Evolutionary conservation across 805 yeast genomes (phyloP), one percentile per base, ranked within the genome.

Genomic region (Priceomyces fermenticarens): DNA sequence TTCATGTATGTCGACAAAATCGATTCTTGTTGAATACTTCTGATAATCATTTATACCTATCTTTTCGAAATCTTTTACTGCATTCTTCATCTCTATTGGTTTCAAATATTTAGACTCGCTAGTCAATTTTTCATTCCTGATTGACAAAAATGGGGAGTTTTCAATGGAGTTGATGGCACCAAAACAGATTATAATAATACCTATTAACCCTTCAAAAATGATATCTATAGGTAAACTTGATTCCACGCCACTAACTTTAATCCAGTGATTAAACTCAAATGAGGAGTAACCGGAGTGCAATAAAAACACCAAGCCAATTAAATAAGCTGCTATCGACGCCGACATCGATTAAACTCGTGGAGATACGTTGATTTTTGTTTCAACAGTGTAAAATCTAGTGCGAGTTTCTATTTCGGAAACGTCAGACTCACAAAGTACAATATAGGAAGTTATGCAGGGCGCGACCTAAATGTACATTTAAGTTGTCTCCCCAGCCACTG

Each of bases 271-370:
- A 57, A 67, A 69, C 50, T 78, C 81, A 46, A 70, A 73, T 2
- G 82, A 69, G 5, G 83, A 78, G 47, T 75, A 77, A 1, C 74
- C 79, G 1, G 81, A 70, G 52, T 79, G 82, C 1, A 66, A 37
- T 29, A 78, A 60, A 8, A 57, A 30, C 5, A 44, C 31, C 11
- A 42, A 14, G 2, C 60, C 61, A 5, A 55, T 30, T 5, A 47
- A 29, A 35, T 52, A 54, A 5, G 40, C 38, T 3, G 36, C 14
- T 10, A 13, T 15, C 7, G 39, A 39, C 16, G 8, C 15, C 14
- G 38, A 12, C 38, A 35, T 35, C 32, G 25, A 20, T 20, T 20
- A 20, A 5, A 20, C 4, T 4, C 8, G 8, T 8, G n/a, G n/a
- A n/a, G 8, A 20, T 20, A 20, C 8, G 25, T 20, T 20, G 25